Base-by-base conservation (phyloP, 1,284 basidiomycete genomes). In the Pseudozyma sp. region DNA sequence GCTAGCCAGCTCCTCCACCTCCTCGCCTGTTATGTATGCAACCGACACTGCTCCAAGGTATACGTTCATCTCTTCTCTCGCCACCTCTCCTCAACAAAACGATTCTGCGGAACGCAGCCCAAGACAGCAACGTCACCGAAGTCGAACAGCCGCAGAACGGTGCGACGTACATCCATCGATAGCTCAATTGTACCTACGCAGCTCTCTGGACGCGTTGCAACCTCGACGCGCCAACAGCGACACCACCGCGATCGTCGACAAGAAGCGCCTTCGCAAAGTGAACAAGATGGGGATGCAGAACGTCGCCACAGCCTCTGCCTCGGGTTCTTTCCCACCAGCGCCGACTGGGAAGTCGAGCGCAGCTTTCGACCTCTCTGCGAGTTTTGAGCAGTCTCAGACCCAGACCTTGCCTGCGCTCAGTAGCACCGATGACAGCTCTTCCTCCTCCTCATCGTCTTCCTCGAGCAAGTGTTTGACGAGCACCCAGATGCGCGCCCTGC, bases 401-500 rank as follows among this genome's bases (percentile, higher is more conserved):
- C 37, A 57, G 39, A 5, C 19, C 1, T 61, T 71, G 3, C 68
- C 68, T 0, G 63, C 62, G 10, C 37, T 71, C 3, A 44, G 44
- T 31, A 39, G 31, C 3, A 55, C 60, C 4, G 68, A 71, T 16
- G 48, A 51, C 4, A 58, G 50, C 48, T 40, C 39, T 14, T 66
- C 58, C 5, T 58, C 55, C 0, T 57, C 58, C 4, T 43, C 53
- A 11, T 57, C 62, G 16, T 44, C 39, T 8, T 14, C 1, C 13
- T 51, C 61, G 13, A 24, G 24, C 24, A 31, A 8, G 5, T n/a
- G 8, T 31, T 16, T 63, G n/a, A 66, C 70, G 1, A 45, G 47
- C 4, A 74, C 62, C 0, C 62, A 81, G 40, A 76, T 86, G 30
- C 82, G 86, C 13, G 76, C 84, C 1, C 53, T 77, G 34, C 85